A percentile compares a stretch with the other conserved stretches of the same genome.
Conservation (phyloP, 2,329 filamentous ascomycete species). For the Talaromyces sp. region DNA sequence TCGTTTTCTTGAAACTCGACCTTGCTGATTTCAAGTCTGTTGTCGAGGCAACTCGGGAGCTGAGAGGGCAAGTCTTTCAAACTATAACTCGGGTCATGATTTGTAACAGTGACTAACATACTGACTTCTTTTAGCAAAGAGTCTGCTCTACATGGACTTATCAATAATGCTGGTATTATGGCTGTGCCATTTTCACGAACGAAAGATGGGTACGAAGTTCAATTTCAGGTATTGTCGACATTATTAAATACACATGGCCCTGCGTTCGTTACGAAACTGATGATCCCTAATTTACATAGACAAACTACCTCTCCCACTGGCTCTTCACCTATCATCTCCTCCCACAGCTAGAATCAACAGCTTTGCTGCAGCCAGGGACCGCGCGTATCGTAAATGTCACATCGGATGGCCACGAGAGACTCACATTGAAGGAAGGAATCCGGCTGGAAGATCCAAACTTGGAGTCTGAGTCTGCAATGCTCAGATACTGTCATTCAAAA, state of each 20-base stretch:
- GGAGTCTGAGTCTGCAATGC: background rate
- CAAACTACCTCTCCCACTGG: conserved; percentile 46
- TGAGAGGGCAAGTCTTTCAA: background rate
- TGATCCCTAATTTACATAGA: conserved; percentile 17
- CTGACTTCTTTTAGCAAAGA: conserved; percentile 26
- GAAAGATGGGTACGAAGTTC: conserved; percentile 37
- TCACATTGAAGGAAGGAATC: background rate
- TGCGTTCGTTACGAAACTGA: background rate
- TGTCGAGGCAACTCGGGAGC: conserved; percentile 31
- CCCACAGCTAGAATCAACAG: conserved; percentile 34
- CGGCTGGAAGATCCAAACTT: background rate
- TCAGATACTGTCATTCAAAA: conserved; percentile 1
- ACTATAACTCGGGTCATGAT: background rate
- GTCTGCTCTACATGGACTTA: conserved; percentile 30
- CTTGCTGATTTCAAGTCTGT: conserved; percentile 20
- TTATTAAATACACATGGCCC: conserved; percentile 19
- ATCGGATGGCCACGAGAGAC: background rate
- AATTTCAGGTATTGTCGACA: conserved; percentile 26
- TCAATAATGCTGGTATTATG: conserved; percentile 28
- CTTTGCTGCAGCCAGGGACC: conserved; percentile 17
- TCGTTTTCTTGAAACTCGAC: conserved; percentile 18
- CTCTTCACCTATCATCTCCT: conserved; percentile 40
- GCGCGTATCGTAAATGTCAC: conserved; percentile 4
- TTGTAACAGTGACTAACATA: background rate
- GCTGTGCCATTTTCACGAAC: conserved; percentile 30